Evolutionary conservation across 306 rosid species (phyloP), one percentile per base, ranked within the genome.

Genomic region (Casuarina cunninghamiana): DNA sequence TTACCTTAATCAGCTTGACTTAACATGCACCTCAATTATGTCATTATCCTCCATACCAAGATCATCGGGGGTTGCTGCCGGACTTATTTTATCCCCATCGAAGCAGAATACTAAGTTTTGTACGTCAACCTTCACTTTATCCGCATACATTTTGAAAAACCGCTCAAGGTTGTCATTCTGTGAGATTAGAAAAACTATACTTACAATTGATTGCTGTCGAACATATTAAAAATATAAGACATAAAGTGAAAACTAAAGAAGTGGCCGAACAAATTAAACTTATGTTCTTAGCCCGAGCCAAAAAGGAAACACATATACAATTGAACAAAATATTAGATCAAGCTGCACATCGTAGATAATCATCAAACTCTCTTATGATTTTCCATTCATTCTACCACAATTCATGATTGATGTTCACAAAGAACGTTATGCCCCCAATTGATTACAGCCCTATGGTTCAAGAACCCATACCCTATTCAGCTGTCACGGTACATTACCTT

Each of bases 121-220:
- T 2, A 21, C 71, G 81, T 90, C 97, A 44, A 90, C 83, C 82
- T 84, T 90, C 75, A 71, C 78, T 78, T 87, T 95, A 50, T 89
- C 94, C 0, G 97, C 89, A 55, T 95, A 91, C 78, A 84, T 58
- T 81, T 89, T 91, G 84, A 88, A 86, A 69, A 95, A 81, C 84
- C 97, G 84, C 85, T 89, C 99, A 75, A 95, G 89, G 75, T 84
- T 91, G 83, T 95, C 97, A 70, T 95, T 96, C 98, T 93, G 66
- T 74, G 80, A 75, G 75, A 73, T 69, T 44, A 75, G 60, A 53
- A 42, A 46, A 61, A 44, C 10, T 26, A 11, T 10, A 65, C 57
- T 63, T 44, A 69, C 63, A 66, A 73, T 9, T 26, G 11, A 35
- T 38, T 44, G 58, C 5, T 49, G 54, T 13, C 26, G 65, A 35